These are phyloP conservation scores for Geranium brycei DNA, from an alignment of 345 rosid genomes.

Conservation along the genomic window DNA sequence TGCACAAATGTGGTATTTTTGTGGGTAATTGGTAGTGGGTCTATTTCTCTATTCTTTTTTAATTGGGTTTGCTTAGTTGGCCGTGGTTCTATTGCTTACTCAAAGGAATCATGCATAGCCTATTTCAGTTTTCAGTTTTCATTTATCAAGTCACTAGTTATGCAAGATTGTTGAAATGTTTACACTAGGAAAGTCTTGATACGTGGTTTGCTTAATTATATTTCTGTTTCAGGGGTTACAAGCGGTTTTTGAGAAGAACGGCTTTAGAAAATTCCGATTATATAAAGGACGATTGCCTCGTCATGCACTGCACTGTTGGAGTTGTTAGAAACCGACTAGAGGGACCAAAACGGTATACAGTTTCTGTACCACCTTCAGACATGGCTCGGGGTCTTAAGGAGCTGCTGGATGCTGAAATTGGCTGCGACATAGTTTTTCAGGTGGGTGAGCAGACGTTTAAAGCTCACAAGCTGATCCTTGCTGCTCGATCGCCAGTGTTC, in stretches of 20 bases:
- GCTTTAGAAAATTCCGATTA: constrained; percentile 68
- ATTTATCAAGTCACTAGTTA: neutral
- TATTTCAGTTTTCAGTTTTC: neutral
- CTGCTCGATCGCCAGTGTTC: constrained; percentile 90
- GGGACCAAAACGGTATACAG: constrained; percentile 51
- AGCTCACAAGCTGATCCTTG: constrained; percentile 83
- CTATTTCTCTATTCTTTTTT: too few species aligned
- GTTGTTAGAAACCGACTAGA: constrained; percentile 68
- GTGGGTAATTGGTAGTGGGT: too few species aligned
- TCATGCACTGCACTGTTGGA: constrained; percentile 83
- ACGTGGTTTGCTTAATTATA: neutral
- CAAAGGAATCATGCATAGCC: too few species aligned
- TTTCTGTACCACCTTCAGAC: constrained; percentile 54
- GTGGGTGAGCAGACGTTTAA: constrained; percentile 65
- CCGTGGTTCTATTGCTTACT: too few species aligned
- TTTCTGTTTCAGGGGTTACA: constrained; percentile 68
- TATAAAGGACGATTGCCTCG: constrained; percentile 67
- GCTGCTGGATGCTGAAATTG: constrained; percentile 62
- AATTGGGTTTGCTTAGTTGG: too few species aligned
- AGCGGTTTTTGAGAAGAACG: constrained; percentile 65
- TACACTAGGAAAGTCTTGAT: too few species aligned
- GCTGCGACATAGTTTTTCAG: constrained; percentile 59
- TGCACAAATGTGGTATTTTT: too few species aligned
- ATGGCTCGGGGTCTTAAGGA: constrained; percentile 63
- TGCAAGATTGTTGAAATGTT: neutral